Evolutionary conservation across 805 yeast species (phyloP), one percentile per base, ranked within the genome.

Genomic region (Myxozyma sirexii): DNA sequence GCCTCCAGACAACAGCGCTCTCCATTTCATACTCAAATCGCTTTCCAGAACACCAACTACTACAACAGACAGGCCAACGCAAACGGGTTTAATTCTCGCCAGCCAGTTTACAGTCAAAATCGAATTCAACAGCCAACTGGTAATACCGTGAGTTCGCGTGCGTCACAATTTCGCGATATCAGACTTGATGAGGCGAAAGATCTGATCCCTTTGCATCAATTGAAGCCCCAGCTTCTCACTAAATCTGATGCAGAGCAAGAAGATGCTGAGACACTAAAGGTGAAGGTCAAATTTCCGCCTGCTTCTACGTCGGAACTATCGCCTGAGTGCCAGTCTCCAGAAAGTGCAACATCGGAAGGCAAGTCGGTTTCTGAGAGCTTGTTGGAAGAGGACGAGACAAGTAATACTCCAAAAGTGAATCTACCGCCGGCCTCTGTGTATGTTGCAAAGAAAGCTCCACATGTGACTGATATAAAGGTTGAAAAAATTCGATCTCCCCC

Each of bases 341-440:
- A 6, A n/a, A 23, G n/a, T 21, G 29, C n/a, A 15, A 19, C 15
- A 19, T 6, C 29, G 6, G 8, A 3, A 29, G 17, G 33, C 27
- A 10, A 43, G 5, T 21, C 42, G 4, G 1, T 15, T 21, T 23
- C 42, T 15, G 53, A 48, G 7, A 19, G n/a, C 19, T 35, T 55
- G 24, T 55, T 51, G 44, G 56, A 52, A 12, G 62, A 54, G 8
- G 56, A 48, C 2, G 31, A 37, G 10, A 23, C 41, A 10, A 19
- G 23, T 21, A 17, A 26, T 3, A 19, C 23, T 17, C 63, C 63
- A 10, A 56, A 47, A 29, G 63, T 59, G 15, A 38, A 46, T 10
- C 42, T 55, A 2, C 60, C 60, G 17, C 57, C 57, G 2, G 33
- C 51, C 7, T 50, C 63, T 2, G 56, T 52, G 5, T 59, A 55